Base-by-base conservation (phyloP, 192 early-diverging fungal species). In the Gonapodya sp. region DNA sequence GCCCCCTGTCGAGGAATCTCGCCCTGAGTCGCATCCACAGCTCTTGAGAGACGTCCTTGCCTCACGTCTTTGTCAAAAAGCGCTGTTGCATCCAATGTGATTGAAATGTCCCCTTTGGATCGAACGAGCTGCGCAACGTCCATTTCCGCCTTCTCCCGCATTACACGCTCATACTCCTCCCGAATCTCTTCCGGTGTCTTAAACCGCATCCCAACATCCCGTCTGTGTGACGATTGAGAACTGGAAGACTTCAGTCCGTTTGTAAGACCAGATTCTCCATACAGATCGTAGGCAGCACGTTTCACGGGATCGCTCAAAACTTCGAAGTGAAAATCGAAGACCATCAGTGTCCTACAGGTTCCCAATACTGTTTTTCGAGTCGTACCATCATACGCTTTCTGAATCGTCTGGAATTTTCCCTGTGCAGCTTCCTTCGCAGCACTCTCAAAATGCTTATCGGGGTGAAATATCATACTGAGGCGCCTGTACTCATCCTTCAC, bases 151-250 rank as follows among this genome's bases (percentile, higher is more conserved):
- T 64, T 64, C 46, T 64, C 46, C 46, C 79, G 79, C 1, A 79
- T 35, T 14, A 31, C 35, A 8, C 36, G 18, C 24, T 79, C 79
- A 18, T 79, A 79, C 16, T 79, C 79, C 0, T n/a, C 35, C 31
- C 79, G 79, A 1, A 79, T 35, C 16, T 79, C 79, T 31, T 79
- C 79, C 31, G 79, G 79, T 8, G 79, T 36, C 79, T 79, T 79
- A 36, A 79, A 36, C 35, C 35, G 18, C 31, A 8, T 34, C 0
- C 79, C 79, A 0, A 79, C 79, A 14, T 78, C 30, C 30, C 75
- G 75, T 14, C 34, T 2, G 2, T 14, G 30, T 2, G 8, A 8
- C 75, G 75, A 14, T 31, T 34, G n/a, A 32, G 2, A 14, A 32
- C 30, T 32, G 18, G 8, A 30, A 0, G 33, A 34, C 2, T 31